Base-by-base conservation (phyloP, 1,139 yeast species). In the Protomyces pachydermus region DNA sequence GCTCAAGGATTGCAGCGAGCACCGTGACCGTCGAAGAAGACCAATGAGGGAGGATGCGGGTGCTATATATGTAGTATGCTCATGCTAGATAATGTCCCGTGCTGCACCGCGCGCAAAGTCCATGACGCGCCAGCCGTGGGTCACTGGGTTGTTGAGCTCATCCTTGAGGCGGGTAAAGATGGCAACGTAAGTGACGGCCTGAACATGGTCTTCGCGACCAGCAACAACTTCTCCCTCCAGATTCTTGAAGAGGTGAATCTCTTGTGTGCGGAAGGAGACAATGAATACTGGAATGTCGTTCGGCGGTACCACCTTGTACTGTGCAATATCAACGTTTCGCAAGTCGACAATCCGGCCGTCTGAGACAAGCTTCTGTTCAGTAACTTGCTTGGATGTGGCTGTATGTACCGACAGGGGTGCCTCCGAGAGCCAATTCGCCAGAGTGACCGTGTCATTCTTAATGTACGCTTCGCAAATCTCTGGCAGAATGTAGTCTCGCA, bases 51-150 rank as follows among this genome's bases (percentile, higher is more conserved):
- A 42, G 48, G 48, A 42, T 42, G 48, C 48, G 16, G 48, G 48
- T 18, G 48, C 48, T 42, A 42, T 18, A 18, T 5, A 5, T n/a
- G 23, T 10, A 16, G 12, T 18, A 42, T 42, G 54, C 54, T 50
- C 25, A 10, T 42, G 4, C 20, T 51, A 60, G 20, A 53, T 50
- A 39, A 60, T 60, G 52, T 65, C 66, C 25, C 62, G 57, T 3
- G 66, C 65, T 16, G 57, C 61, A 45, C 64, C 66, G n/a, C 97
- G 87, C 62, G 91, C 97, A 74, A 95, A 88, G 77, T 95, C 98
- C 73, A 93, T 78, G 65, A 95, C 85, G 79, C 89, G 90, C 98
- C 98, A 95, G 52, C 99, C 99, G 73, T 90, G 96, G 34, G 99
- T 95, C 71, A 86, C 91, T 65, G 83, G 82, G 74, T 95, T 89